A percentile compares a stretch with the other conserved stretches of the same genome.
These are phyloP conservation scores for Thelonectria discophora DNA, from an alignment of 2,329 filamentous ascomycete genomes.

Conservation along the genomic window DNA sequence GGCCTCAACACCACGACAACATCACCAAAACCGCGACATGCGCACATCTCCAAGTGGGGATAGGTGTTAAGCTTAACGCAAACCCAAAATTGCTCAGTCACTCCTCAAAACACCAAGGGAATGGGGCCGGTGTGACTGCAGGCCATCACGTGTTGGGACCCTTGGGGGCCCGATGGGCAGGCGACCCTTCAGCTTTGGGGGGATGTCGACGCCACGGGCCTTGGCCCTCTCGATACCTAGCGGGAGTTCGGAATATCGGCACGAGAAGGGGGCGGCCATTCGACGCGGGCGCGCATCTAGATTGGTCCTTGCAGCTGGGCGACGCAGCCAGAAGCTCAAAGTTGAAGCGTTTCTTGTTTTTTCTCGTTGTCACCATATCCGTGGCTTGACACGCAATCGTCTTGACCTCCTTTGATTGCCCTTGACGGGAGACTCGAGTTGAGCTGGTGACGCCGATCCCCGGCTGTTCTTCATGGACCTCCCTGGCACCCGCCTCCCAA, in stretches of 20 bases:
- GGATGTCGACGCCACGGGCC: neutral
- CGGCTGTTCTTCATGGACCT: neutral
- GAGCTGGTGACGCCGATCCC: neutral
- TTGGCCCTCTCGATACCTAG: constrained; percentile 11
- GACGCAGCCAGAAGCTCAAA: neutral
- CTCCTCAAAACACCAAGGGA: neutral
- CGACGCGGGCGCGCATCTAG: constrained; percentile 15
- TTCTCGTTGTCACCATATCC: constrained; percentile 33
- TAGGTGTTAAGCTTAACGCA: constrained; percentile 23
- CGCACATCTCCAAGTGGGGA: constrained; percentile 1
- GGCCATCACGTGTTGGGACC: constrained; percentile 14
- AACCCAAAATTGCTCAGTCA: constrained; percentile 20
- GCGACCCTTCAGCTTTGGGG: neutral
- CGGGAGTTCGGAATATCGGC: constrained; percentile 18
- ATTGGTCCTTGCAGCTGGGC: constrained; percentile 13
- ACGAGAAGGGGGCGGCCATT: constrained; percentile 12
- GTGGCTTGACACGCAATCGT: constrained; percentile 37
- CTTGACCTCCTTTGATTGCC: constrained; percentile 15
- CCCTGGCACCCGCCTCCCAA: constrained; percentile 2
- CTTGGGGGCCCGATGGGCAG: constrained; percentile 12
- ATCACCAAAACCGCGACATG: neutral
- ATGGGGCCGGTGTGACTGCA: neutral
- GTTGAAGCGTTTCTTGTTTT: neutral
- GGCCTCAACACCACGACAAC: constrained; percentile 1
- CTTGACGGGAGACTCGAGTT: neutral